Conservation (phyloP, 1,139 yeast species). For the Candida mesenterica region DNA sequence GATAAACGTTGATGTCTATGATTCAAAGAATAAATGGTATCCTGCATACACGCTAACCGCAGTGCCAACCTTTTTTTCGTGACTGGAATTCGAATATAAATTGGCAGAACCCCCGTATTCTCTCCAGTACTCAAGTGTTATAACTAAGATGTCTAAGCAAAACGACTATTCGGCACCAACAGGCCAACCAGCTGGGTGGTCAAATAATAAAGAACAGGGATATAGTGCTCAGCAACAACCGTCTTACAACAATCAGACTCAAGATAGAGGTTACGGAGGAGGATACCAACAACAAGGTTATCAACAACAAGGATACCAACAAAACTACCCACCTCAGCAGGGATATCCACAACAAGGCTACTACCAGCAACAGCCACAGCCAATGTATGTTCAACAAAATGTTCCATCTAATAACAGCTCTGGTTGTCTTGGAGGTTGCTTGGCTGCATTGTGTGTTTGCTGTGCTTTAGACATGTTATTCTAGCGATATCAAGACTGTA, state of each 20-base stretch:
- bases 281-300: conserved; percentile 38
- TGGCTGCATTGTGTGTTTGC: conserved; percentile 72
- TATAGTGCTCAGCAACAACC: conserved; percentile 40
- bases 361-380: conserved; percentile 57
- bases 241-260: conserved; percentile 25
- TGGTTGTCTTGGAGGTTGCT: conserved; percentile 65
- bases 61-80: too few species aligned
- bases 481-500: conserved; percentile 21
- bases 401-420: conserved; percentile 37
- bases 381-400: conserved; percentile 63
- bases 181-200: conserved; percentile 50
- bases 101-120: too few species aligned
- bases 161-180: conserved; percentile 37
- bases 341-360: conserved; percentile 24
- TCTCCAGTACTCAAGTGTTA: too few species aligned
- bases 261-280: conserved; percentile 30
- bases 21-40: too few species aligned
- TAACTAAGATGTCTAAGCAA: conserved; percentile 12
- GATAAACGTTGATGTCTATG: too few species aligned
- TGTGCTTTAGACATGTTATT: conserved; percentile 69
- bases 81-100: too few species aligned
- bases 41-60: too few species aligned
- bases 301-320: conserved; percentile 19
- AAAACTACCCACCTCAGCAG: conserved; percentile 18
- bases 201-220: conserved; percentile 17